These are phyloP conservation scores for Iberis pinnata DNA, from an alignment of 345 rosid species.

Conservation along the genomic window DNA sequence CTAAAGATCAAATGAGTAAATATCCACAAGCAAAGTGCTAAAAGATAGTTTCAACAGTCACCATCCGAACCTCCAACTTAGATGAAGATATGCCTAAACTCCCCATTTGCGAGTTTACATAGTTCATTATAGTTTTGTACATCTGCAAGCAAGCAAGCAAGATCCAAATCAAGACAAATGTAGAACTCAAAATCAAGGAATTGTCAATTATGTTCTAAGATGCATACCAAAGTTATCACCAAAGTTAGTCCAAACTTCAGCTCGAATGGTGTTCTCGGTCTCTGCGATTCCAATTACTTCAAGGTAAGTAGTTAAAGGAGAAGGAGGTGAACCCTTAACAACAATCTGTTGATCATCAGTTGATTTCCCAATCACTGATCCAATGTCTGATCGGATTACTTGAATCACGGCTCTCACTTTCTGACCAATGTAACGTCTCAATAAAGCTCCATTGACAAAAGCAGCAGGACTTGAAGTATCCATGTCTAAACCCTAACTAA, in stretches of 20 bases:
- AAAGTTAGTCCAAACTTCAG: conserved; percentile 81
- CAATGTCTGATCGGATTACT: conserved; percentile 51
- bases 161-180: background rate
- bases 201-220: background rate
- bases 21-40: background rate
- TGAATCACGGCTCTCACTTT: conserved; percentile 74
- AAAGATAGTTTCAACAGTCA: background rate
- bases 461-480: conserved; percentile 79
- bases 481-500: conserved; percentile 34
- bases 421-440: conserved; percentile 57
- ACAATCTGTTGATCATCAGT: conserved; percentile 60
- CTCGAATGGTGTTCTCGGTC: conserved; percentile 43
- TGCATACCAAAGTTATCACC: conserved; percentile 67
- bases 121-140: conserved; percentile 57
- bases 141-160: conserved; percentile 47
- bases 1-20: background rate
- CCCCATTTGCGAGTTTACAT: conserved; percentile 89
- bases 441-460: conserved; percentile 68
- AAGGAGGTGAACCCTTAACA: conserved; percentile 52
- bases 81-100: conserved; percentile 58
- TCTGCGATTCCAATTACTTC: conserved; percentile 91
- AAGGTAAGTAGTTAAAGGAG: conserved; percentile 49
- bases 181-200: background rate
- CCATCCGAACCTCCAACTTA: conserved; percentile 17
- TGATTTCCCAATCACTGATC: conserved; percentile 58